These are phyloP conservation scores for Panaeolus papilionaceus DNA, from an alignment of 768 basidiomycete species.

Conservation along the genomic window DNA sequence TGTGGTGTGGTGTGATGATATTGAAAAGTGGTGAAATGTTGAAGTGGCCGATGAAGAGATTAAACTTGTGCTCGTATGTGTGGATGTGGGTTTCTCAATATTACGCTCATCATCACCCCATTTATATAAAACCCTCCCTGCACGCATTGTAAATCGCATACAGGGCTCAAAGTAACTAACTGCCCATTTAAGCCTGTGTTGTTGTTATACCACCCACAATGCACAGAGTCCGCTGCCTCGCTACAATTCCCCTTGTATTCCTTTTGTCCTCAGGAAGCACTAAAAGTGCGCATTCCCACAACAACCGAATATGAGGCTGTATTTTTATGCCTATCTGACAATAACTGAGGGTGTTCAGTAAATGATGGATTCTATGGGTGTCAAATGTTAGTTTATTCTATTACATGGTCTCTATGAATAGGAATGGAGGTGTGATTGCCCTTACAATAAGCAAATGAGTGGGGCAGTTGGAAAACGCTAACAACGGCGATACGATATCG, in stretches of 20 bases:
- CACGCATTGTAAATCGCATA: not conserved
- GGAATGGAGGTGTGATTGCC: slow-evolving; percentile 3
- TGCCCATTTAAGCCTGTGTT: not conserved
- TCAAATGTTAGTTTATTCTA: slow-evolving; percentile 15
- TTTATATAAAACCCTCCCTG: not conserved
- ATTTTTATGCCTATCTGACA: not conserved
- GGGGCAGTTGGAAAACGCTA: not conserved
- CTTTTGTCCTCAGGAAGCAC: not conserved
- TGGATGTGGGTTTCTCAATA: not conserved
- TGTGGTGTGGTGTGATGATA: not conserved
- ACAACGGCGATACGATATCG: not conserved
- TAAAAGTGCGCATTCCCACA: not conserved
- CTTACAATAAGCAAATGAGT: not conserved
- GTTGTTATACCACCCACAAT: not conserved
- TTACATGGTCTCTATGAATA: not conserved
- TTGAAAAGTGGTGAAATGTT: not conserved
- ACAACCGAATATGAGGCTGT: not conserved
- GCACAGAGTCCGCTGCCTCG: not conserved
- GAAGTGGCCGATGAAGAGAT: not conserved
- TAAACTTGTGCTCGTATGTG: not conserved
- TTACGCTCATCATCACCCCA: not conserved
- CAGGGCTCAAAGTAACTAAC: not conserved
- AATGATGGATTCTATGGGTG: not conserved
- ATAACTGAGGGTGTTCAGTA: not conserved
- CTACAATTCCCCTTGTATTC: not conserved